phyloP scores from a whole-genome alignment of 306 rosid species.

The Quercus bicolor region DNA sequence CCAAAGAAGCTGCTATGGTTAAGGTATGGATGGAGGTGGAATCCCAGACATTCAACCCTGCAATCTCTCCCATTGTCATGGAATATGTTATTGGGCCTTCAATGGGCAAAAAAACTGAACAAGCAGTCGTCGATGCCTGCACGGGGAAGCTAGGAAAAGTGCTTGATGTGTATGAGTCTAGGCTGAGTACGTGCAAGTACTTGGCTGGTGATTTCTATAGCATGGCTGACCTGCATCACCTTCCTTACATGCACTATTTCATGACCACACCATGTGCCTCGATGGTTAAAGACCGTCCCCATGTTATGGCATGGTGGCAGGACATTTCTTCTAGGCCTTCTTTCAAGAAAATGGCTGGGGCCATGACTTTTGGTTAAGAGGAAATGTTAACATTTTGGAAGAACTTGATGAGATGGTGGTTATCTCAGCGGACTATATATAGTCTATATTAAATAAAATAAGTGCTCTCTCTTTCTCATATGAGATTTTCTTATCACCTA shows the following conservation, averaged over 20 bases:
- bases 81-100: conserved; percentile 54
- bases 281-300: conserved; percentile 46
- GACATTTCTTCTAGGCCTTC: conserved; percentile 64
- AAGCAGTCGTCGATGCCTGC: conserved; percentile 45
- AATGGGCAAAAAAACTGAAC: conserved; percentile 42
- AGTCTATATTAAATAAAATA: background rate
- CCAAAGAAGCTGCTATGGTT: conserved; percentile 50
- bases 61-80: conserved; percentile 49
- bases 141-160: conserved; percentile 52
- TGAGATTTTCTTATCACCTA: too few species aligned
- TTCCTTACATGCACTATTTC: conserved; percentile 52
- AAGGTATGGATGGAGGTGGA: conserved; percentile 74
- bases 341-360: conserved; percentile 44
- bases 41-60: conserved; percentile 53
- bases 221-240: conserved; percentile 68
- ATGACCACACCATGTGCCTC: conserved; percentile 71
- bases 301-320: conserved; percentile 89
- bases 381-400: background rate
- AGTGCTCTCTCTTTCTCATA: too few species aligned
- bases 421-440: background rate
- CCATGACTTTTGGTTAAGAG: conserved; percentile 55
- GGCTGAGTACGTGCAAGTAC: conserved; percentile 52
- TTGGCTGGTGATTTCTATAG: conserved; percentile 64
- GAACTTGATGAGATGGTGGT: background rate
- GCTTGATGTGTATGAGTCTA: conserved; percentile 60